Percentiles rank a stretch among this genome's conserved stretches.
Evolutionary conservation across 108 stramenopile species (phyloP).

Genomic region (Nitzschia inconspicua): DNA sequence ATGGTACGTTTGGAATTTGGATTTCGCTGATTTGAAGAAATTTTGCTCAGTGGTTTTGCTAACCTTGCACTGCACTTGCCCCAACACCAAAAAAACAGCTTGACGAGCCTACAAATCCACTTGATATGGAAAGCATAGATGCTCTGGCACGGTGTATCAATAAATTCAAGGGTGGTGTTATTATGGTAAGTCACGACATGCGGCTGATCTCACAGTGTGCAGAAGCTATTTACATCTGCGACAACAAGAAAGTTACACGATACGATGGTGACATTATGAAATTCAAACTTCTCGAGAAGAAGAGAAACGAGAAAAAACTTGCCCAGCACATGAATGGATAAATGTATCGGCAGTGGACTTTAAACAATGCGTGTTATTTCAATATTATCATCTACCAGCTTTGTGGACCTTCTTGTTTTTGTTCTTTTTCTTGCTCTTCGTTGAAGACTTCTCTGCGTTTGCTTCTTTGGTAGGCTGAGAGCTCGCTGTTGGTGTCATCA

Average conservation of each 20-base stretch:
- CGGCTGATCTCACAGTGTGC: conserved; percentile 97
- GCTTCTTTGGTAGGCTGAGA: conserved; percentile 16
- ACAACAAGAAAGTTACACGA: conserved; percentile 81
- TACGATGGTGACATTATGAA: conserved; percentile 94
- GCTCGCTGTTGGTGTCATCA: conserved; percentile 43
- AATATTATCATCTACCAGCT: conserved; percentile 18
- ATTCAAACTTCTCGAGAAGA: conserved; percentile 87
- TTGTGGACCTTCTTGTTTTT: conserved; percentile 71
- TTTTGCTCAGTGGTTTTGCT: background rate
- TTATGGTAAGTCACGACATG: conserved; percentile 99
- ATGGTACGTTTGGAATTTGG: conserved; percentile 23
- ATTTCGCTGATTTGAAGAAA: background rate
- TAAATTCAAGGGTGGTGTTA: conserved; percentile 96
- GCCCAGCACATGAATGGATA: conserved; percentile 91
- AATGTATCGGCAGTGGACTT: too few species aligned
- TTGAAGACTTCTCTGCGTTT: conserved; percentile 27
- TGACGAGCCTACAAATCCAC: conserved; percentile 97
- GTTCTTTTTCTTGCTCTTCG: conserved; percentile 51
- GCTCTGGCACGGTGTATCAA: conserved; percentile 94
- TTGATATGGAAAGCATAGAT: conserved; percentile 98
- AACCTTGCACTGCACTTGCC: background rate
- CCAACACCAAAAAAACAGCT: background rate
- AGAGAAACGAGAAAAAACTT: conserved; percentile 84
- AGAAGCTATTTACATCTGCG: conserved; percentile 96
- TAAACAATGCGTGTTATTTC: too few species aligned